Evolutionary conservation across 345 rosid genomes (phyloP), one percentile per base, ranked within the genome.

Genomic region (Aquilaria sinensis): DNA sequence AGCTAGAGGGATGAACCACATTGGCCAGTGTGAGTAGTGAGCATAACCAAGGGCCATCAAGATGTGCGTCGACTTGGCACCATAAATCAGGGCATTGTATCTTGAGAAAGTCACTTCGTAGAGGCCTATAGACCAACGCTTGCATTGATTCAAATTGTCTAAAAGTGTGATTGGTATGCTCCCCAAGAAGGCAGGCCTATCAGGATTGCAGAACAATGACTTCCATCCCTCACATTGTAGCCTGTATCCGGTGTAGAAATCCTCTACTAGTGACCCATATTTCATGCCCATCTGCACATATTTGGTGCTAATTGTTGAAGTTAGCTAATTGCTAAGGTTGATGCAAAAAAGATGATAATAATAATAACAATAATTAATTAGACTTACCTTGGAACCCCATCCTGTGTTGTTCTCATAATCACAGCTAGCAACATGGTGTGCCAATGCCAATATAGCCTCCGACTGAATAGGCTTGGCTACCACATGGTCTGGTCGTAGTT

Each of bases 191-290:
- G 89, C 84, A 0, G 83, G 59, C 60, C 82, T 74, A 0, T 71
- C 62, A 1, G 89, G 89, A 47, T 80, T 46, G 69, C 86, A 86
- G 33, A 83, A 80, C 1, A 73, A 29, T 1, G 82, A 63, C 51
- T 49, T 77, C 92, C 92, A 86, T 4, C 89, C 86, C 47, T 83
- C 82, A 55, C 86, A 81, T 0, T 79, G 72, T 30, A 86, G 62
- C 23, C 12, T 52, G 37, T 66, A 81, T 0, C 89, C 83, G 0
- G 92, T 83, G 58, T 63, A 74, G 51, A 31, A 73, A 61, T 83
- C 89, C 74, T 86, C 92, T 6, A 71, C 77, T 7, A 83, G 48
- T 0, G 92, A 76, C 2, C 92, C 89, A 51, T 86, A 86, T 41
- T 83, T 67, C 47, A 73, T 74, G 0, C 92, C 92, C 30, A 83